Percentiles rank a stretch among this genome's conserved stretches.
phyloP scores from a whole-genome alignment of 768 basidiomycete genomes.

The Suillus discolor region DNA sequence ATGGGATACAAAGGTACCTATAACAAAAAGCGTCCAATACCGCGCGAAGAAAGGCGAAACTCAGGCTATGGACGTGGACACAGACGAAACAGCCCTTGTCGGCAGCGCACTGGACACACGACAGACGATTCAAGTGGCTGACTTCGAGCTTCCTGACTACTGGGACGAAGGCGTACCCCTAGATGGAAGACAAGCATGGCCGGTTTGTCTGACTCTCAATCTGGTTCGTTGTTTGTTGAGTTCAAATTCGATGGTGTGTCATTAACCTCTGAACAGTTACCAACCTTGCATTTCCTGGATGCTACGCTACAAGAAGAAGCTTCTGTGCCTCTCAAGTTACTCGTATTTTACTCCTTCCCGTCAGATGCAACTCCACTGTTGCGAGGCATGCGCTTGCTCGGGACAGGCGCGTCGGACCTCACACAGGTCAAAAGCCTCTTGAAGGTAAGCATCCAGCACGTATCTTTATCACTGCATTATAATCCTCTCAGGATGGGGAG shows the following conservation, averaged over 20 bases:
- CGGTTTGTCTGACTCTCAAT: constrained; percentile 78
- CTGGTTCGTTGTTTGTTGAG: constrained; percentile 48
- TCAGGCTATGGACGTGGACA: constrained; percentile 64
- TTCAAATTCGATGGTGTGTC: background rate
- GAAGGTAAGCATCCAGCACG: constrained; percentile 42
- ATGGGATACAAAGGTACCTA: constrained; percentile 80
- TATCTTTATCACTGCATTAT: constrained; percentile 41
- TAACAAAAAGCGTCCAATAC: constrained; percentile 72
- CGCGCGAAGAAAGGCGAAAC: constrained; percentile 42
- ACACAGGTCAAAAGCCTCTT: constrained; percentile 52
- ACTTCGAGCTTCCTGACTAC: constrained; percentile 86
- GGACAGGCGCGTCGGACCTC: constrained; percentile 58
- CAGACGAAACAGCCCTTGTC: constrained; percentile 39
- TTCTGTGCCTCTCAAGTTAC: constrained; percentile 59
- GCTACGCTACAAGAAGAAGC: constrained; percentile 74
- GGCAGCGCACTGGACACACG: constrained; percentile 64
- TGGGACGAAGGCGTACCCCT: constrained; percentile 83
- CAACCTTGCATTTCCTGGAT: constrained; percentile 70
- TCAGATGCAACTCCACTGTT: constrained; percentile 40
- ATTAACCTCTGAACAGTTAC: constrained; percentile 42
- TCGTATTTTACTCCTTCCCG: constrained; percentile 67
- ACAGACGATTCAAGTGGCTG: constrained; percentile 51
- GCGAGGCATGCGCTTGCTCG: constrained; percentile 67
- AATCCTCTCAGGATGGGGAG: constrained; percentile 63
- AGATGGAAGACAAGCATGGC: constrained; percentile 66